A percentile compares a stretch with the other conserved stretches of the same genome.
Conservation (phyloP, 225 moss, liverwort and hornwort species). For the Lunularia cruciata region DNA sequence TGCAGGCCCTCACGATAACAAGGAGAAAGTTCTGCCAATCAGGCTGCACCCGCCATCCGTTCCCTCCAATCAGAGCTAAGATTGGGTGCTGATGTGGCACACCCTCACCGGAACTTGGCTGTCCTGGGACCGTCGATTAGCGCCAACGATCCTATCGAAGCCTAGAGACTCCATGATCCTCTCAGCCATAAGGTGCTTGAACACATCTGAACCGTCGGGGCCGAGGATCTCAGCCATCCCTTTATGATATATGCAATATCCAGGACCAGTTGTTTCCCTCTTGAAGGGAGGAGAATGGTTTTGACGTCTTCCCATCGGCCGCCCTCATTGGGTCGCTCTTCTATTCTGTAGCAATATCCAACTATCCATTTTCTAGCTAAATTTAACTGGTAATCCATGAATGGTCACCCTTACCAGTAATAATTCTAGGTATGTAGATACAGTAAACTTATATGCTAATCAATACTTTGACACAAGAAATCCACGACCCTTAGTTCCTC, state of each 20-base stretch:
- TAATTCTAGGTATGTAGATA: no score
- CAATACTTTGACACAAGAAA: no score
- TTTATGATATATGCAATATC: constrained; percentile 7
- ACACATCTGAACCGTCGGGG: neutral
- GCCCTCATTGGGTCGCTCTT: no score
- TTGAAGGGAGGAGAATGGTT: no score
- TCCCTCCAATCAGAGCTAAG: constrained; percentile 8
- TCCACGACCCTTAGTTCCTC: no score
- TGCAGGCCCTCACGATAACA: constrained; percentile 22
- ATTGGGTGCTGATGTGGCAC: constrained; percentile 25
- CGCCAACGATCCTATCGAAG: neutral
- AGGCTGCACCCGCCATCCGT: constrained; percentile 12
- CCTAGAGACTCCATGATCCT: neutral
- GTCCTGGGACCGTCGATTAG: neutral
- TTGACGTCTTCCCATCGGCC: no score
- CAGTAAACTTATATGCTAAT: no score
- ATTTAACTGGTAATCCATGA: no score
- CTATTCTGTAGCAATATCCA: no score
- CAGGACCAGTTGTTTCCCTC: neutral
- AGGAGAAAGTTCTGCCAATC: constrained; percentile 13
- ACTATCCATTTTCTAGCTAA: no score
- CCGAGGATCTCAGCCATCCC: neutral
- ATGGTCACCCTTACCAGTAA: no score
- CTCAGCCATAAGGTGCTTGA: constrained; percentile 10
- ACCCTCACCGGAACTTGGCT: neutral